Base-by-base conservation (phyloP, 345 rosid species). In the Aurinia saxatilis region DNA sequence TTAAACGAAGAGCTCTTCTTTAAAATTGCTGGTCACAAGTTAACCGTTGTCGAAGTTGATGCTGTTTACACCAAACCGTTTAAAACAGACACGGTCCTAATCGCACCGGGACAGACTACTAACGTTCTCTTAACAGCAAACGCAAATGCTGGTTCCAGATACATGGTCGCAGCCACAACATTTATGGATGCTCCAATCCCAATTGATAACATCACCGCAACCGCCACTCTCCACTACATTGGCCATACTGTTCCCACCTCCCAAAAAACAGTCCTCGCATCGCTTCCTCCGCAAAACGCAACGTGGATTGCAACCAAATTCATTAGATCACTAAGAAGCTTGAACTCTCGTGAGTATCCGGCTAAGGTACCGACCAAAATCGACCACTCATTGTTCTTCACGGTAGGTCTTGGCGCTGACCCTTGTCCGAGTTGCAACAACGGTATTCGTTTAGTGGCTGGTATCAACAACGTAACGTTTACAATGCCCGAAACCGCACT, bases 1-100 rank as follows among this genome's bases (percentile, higher is more conserved):
- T 81, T 92, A 29, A 89, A 86, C 63, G 86, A 84, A 13, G 87
- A 86, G 73, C 83, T 89, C 37, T 89, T 84, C 79, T 82, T 89
- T 66, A 76, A 78, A 55, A 57, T 89, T 5, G 87, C 87, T 1
- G 84, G 86, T 65, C 95, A 89, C 75, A 54, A 78, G 7, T 41
- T 89, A 51, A 82, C 82, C 1, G 78, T 84, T 12, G 95, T 82
- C 0, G 96, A 84, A 63, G 68, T 84, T 2, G 96, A 89, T 51
- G 91, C 87, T 0, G 76, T 78, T 46, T 86, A 89, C 23, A 79
- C 85, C 16, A 86, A 89, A 71, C 91, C 89, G 23, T 78, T 82
- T 13, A 80, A 63, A 44, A 85, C 92, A 9, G 51, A 72, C 27
- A 74, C 59, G 0, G 42, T 88, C 12, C 70, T 83, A 1, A 83